Conservation (phyloP, 2,329 filamentous ascomycete genomes). For the Penicillium sp. region DNA sequence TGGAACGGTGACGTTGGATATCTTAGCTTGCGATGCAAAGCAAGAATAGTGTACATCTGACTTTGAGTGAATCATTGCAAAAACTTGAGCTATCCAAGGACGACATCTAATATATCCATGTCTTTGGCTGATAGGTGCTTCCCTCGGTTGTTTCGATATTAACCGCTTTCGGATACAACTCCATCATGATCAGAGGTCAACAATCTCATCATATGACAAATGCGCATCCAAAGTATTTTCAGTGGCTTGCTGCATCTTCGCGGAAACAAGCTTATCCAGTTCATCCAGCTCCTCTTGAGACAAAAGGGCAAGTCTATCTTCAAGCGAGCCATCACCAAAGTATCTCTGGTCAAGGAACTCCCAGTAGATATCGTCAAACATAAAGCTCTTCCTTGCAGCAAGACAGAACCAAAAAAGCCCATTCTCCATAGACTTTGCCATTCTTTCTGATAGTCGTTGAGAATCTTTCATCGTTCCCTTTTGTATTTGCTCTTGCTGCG, state of each 20-base stretch:
- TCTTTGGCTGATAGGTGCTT: too few species aligned
- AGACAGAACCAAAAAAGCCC: conserved; percentile 22
- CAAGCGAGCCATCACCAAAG: conserved; percentile 17
- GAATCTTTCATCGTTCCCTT: conserved; percentile 6
- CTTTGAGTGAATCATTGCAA: too few species aligned
- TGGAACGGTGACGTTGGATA: too few species aligned
- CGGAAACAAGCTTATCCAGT: conserved; percentile 2
- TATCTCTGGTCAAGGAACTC: conserved; percentile 16
- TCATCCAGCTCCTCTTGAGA: conserved; percentile 7
- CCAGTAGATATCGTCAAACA: conserved; percentile 28
- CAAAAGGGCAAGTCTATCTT: conserved; percentile 17
- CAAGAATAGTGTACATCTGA: too few species aligned
- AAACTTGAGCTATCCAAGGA: too few species aligned
- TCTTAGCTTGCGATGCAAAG: too few species aligned
- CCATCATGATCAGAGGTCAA: conserved; percentile 2
- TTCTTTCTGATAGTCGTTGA: conserved; percentile 17
- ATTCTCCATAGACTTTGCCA: conserved; percentile 20
- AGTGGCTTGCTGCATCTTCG: conserved; percentile 7
- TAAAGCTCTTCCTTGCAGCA: conserved; percentile 20
- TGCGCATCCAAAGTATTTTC: conserved; percentile 3
- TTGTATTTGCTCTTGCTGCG: too few species aligned
- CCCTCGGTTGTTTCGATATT: too few species aligned
- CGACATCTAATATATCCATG: too few species aligned
- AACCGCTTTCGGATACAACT: too few species aligned
- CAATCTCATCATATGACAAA: conserved; percentile 6